phyloP scores from a whole-genome alignment of 306 rosid genomes.

The Rubus parviflorus region DNA sequence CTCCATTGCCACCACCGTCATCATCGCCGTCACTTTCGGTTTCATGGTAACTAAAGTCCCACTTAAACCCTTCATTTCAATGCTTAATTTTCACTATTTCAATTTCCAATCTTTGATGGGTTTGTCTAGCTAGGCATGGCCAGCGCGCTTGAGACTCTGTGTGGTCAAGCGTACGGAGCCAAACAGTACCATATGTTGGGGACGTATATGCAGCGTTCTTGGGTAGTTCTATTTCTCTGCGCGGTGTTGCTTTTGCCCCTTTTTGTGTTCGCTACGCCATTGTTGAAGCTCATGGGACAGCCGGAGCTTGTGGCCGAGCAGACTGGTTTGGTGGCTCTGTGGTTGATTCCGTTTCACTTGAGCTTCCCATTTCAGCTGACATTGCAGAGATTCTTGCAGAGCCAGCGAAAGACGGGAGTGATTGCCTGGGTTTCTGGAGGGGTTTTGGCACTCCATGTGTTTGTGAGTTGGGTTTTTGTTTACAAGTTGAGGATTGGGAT shows the following conservation, averaged over 20 bases:
- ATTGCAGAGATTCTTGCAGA: slow-evolving; percentile 63
- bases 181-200: slow-evolving; percentile 54
- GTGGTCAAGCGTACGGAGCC: slow-evolving; percentile 81
- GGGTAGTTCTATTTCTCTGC: slow-evolving; percentile 54
- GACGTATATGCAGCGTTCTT: slow-evolving; percentile 62
- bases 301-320: slow-evolving; percentile 47
- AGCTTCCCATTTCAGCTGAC: slow-evolving; percentile 67
- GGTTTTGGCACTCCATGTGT: slow-evolving; percentile 44
- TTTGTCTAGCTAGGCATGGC: slow-evolving; percentile 74
- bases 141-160: slow-evolving; percentile 66
- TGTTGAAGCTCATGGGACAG: slow-evolving; percentile 58
- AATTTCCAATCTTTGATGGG: not conserved
- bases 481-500: slow-evolving; percentile 42
- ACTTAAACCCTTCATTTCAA: not conserved
- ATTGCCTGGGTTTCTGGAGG: slow-evolving; percentile 55
- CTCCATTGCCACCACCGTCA: slow-evolving; percentile 60
- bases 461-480: slow-evolving; percentile 58
- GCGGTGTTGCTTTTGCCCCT: slow-evolving; percentile 52
- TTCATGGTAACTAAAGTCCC: slow-evolving; percentile 43
- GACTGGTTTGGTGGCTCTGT: slow-evolving; percentile 56
- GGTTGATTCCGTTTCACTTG: slow-evolving; percentile 64
- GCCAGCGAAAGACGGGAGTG: slow-evolving; percentile 53
- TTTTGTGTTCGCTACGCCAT: slow-evolving; percentile 56
- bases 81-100: not conserved
- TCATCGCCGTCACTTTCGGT: slow-evolving; percentile 61